Percentiles rank a stretch among this genome's conserved stretches.
phyloP scores from a whole-genome alignment of 1,139 yeast genomes.

The Geotrichum macrosporum region DNA sequence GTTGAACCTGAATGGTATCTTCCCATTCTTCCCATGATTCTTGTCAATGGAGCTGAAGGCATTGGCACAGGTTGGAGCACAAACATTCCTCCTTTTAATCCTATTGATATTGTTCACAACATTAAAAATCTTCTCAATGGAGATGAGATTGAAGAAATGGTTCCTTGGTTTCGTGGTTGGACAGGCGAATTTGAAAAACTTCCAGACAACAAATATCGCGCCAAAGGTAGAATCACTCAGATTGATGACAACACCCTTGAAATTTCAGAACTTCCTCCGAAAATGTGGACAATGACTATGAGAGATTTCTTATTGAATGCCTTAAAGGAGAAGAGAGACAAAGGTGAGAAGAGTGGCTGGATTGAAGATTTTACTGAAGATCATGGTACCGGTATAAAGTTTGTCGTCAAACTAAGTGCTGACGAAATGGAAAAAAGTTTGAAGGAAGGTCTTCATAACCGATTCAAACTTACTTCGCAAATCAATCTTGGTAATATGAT shows the following conservation, averaged over 20 bases:
- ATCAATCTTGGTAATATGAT: slow-evolving; percentile 84
- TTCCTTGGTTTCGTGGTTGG: slow-evolving; percentile 98
- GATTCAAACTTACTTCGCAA: slow-evolving; percentile 71
- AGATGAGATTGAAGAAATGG: slow-evolving; percentile 66
- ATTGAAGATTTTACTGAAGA: slow-evolving; percentile 94
- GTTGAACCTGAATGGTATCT: slow-evolving; percentile 97
- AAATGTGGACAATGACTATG: slow-evolving; percentile 87
- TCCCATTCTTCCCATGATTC: slow-evolving; percentile 86
- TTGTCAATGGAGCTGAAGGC: slow-evolving; percentile 96
- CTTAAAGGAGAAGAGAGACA: slow-evolving; percentile 39
- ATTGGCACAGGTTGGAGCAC: slow-evolving; percentile 99
- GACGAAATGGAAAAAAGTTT: slow-evolving; percentile 82
- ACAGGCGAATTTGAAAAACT: slow-evolving; percentile 69
- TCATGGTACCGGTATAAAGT: slow-evolving; percentile 76
- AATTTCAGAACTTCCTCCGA: slow-evolving; percentile 88
- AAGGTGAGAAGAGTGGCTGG: slow-evolving; percentile 60
- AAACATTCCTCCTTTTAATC: slow-evolving; percentile 84
- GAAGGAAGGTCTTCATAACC: slow-evolving; percentile 70
- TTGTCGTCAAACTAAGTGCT: slow-evolving; percentile 65
- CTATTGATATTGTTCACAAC: slow-evolving; percentile 73
- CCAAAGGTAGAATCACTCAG: slow-evolving; percentile 77
- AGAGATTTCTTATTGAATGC: slow-evolving; percentile 79
- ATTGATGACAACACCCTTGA: slow-evolving; percentile 75
- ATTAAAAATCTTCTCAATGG: slow-evolving; percentile 68
- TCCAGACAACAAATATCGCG: slow-evolving; percentile 58